Conservation (phyloP, 2,329 filamentous ascomycete species). For the Trichoderma koningiopsis region DNA sequence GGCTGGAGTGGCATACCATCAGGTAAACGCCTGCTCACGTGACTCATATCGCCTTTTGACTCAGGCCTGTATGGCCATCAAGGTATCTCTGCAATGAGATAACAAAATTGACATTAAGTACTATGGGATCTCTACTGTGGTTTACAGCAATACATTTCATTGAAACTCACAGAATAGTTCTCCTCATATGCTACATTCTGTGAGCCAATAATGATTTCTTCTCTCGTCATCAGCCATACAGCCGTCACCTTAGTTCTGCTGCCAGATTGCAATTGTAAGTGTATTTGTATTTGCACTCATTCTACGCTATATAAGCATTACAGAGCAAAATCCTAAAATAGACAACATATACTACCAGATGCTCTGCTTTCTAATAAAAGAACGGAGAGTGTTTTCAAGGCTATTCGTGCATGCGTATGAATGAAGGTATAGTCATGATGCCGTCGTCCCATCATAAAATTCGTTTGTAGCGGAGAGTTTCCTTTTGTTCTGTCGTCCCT, state of each 20-base stretch:
- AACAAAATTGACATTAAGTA: neutral
- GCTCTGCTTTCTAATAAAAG: constrained; percentile 19
- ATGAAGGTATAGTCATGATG: constrained; percentile 35
- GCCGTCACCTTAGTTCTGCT: neutral
- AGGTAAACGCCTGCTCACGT: constrained; percentile 26
- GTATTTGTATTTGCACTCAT: constrained; percentile 6
- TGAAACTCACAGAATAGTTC: no score
- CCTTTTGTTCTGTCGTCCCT: constrained; percentile 35
- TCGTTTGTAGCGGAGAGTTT: constrained; percentile 42
- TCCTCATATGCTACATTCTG: neutral
- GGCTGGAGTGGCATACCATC: constrained; percentile 13
- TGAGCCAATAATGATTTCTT: neutral
- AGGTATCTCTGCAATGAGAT: neutral
- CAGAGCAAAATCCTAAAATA: constrained; percentile 21
- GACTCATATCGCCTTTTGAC: neutral
- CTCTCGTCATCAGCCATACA: neutral
- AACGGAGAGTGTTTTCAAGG: constrained; percentile 19
- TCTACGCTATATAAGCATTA: constrained; percentile 4
- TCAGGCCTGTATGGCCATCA: neutral
- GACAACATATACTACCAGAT: constrained; percentile 7
- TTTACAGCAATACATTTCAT: no score
- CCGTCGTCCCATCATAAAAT: constrained; percentile 43
- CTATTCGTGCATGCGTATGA: constrained; percentile 18
- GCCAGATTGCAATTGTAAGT: neutral
- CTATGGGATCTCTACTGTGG: neutral